phyloP scores from a whole-genome alignment of 805 yeast genomes.

The Ogataea neopini region DNA sequence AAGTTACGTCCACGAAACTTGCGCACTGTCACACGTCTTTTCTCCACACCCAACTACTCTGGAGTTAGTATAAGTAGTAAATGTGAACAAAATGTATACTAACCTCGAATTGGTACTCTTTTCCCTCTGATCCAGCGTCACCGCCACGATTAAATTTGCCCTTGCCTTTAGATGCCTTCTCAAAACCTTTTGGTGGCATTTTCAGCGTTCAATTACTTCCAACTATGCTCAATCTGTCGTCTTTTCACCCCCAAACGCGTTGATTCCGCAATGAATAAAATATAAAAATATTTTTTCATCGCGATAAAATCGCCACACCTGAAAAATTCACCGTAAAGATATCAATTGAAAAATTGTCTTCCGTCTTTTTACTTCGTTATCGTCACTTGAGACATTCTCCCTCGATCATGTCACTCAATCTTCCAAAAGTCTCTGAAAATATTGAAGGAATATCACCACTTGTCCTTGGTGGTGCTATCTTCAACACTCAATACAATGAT shows the following conservation, averaged over 20 bases:
- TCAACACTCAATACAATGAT: constrained; percentile 76
- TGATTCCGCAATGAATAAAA: background rate
- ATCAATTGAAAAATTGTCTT: background rate
- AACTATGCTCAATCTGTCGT: background rate
- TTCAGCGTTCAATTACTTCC: too few species aligned
- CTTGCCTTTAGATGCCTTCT: constrained; percentile 11
- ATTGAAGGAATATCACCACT: constrained; percentile 51
- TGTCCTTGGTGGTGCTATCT: constrained; percentile 85
- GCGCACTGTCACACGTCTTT: constrained; percentile 71
- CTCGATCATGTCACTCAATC: constrained; percentile 20
- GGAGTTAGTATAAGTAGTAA: background rate
- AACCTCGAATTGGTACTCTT: constrained; percentile 24
- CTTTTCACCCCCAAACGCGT: constrained; percentile 1
- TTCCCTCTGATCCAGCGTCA: constrained; percentile 1
- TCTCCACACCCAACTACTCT: constrained; percentile 40
- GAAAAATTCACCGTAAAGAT: background rate
- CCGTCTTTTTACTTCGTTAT: too few species aligned
- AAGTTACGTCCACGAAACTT: constrained; percentile 65
- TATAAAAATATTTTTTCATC: background rate
- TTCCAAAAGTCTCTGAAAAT: constrained; percentile 26
- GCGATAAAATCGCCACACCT: constrained; percentile 1
- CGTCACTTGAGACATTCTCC: too few species aligned
- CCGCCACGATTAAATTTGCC: background rate
- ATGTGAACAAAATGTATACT: constrained; percentile 5
- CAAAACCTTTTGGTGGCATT: constrained; percentile 1